Base-by-base conservation (phyloP, 1,284 basidiomycete species). In the Schizophyllum amplum region DNA sequence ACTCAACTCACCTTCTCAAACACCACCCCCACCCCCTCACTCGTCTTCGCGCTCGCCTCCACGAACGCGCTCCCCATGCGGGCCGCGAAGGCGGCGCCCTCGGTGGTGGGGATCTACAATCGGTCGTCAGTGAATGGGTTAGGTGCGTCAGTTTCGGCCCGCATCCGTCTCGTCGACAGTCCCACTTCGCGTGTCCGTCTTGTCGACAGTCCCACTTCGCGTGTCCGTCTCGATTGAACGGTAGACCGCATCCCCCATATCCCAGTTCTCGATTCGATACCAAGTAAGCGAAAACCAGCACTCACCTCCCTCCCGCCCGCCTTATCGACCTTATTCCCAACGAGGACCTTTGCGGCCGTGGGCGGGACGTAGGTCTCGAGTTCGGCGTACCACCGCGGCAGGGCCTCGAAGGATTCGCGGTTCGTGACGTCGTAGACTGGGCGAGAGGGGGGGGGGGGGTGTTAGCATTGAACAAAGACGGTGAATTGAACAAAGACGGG, bases 291-390 rank as follows among this genome's bases (percentile, higher is more conserved):
- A 42, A 42, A 42, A 42, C 11, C 27, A 5, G 6, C 27, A 42
- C 33, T 42, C 33, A 42, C 33, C 33, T 42, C 33, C 33, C 33
- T 3, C 33, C 33, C 33, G 4, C 33, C 33, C 33, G 96, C 95
- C 90, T 94, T 95, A 76, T 98, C 96, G 4, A 96, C 79, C 73
- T 98, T 99, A 75, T 99, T 99, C 6, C 89, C 89, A 1, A 98
- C 94, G 24, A 99, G 81, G 65, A 98, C 93, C 80, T 94, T 93
- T 53, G 95, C 91, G n/a, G 97, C 92, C 6, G 87, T 86, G 22
- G 79, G 77, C 1, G 86, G 84, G 53, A 95, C 92, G 67, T 98
- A 98, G 23, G 92, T 96, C 67, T 97, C 93, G 9, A 99, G 84
- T 69, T 99, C 96, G 54, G 84, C 33, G 11, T 17, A 42, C 96